phyloP scores from a whole-genome alignment of 2,329 filamentous ascomycete genomes.

The Phaeomoniella chlamydospora region DNA sequence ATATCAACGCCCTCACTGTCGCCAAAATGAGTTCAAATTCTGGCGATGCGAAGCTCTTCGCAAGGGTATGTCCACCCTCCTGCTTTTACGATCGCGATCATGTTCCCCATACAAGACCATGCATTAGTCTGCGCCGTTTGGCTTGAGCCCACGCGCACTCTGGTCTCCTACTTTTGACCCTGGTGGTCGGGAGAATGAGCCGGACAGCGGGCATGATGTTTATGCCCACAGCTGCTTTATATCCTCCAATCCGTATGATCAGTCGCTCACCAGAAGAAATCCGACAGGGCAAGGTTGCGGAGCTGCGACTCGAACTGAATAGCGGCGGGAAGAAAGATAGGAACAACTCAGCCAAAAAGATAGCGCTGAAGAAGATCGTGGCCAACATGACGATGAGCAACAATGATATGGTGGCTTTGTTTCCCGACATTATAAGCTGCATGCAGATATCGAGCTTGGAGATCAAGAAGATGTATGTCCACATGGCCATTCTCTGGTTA shows the following conservation, averaged over 20 bases:
- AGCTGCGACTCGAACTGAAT: slow-evolving; percentile 87
- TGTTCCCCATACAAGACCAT: too few species aligned
- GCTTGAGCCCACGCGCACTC: too few species aligned
- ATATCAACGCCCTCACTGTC: slow-evolving; percentile 4
- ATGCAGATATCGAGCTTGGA: slow-evolving; percentile 92
- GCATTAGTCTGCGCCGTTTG: too few species aligned
- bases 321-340: slow-evolving; percentile 96
- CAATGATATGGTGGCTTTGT: slow-evolving; percentile 96
- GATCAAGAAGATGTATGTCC: slow-evolving; percentile 91
- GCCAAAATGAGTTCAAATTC: slow-evolving; percentile 50
- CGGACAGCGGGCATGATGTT: not conserved
- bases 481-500: not conserved
- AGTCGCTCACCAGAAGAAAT: not conserved
- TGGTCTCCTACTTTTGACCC: too few species aligned
- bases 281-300: slow-evolving; percentile 90
- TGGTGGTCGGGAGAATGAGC: too few species aligned
- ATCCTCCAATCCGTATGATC: not conserved
- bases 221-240: not conserved
- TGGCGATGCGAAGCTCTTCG: slow-evolving; percentile 98
- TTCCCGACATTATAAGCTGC: slow-evolving; percentile 86
- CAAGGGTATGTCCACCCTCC: slow-evolving; percentile 55
- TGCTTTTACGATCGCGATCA: too few species aligned
- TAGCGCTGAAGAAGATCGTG: slow-evolving; percentile 97
- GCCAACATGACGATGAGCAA: slow-evolving; percentile 99
- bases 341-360: slow-evolving; percentile 88